phyloP scores from a whole-genome alignment of 2,329 filamentous ascomycete species.

The Leptographium radiaticola region DNA sequence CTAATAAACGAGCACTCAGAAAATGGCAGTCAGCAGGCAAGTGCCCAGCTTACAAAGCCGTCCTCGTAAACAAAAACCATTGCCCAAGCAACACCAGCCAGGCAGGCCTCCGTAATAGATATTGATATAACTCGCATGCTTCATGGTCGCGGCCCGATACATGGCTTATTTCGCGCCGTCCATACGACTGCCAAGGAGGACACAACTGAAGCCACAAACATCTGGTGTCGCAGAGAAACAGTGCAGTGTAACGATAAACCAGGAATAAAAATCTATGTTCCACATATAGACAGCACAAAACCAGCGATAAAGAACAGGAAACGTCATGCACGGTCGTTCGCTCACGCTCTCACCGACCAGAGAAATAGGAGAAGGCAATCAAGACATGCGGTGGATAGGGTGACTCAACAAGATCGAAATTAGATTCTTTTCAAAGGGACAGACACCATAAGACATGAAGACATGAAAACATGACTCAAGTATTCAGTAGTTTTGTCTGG shows the following conservation, averaged over 20 bases:
- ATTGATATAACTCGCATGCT: no score
- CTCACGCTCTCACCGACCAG: neutral
- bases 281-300: neutral
- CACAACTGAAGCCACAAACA: no score
- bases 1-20: no score
- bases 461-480: neutral
- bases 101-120: no score
- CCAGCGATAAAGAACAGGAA: neutral
- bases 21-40: no score
- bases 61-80: no score
- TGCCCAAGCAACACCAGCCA: no score
- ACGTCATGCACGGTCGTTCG: neutral
- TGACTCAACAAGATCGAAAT: neutral
- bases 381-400: neutral
- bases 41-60: no score
- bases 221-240: no score
- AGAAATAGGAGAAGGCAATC: neutral
- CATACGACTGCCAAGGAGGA: no score
- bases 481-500: neutral
- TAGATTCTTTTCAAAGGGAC: neutral
- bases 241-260: neutral
- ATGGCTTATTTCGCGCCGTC: no score
- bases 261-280: slow-evolving; percentile 1
- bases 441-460: neutral
- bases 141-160: no score